Evolutionary conservation across 108 stramenopile genomes (phyloP).

Genomic region (Skeletonema potamos): DNA sequence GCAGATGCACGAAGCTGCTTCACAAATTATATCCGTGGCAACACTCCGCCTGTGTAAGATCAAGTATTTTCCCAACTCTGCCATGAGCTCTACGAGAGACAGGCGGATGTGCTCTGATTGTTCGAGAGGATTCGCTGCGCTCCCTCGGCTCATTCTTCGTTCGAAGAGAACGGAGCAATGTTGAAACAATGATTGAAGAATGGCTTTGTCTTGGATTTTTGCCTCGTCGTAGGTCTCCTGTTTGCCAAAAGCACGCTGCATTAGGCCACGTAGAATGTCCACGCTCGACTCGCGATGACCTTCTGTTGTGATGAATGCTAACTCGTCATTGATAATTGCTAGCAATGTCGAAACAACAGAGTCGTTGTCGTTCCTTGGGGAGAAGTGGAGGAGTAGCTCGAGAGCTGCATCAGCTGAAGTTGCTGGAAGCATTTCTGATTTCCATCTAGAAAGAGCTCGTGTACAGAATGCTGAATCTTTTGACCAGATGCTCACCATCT

Average conservation of each 20-base stretch:
- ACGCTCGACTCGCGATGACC: slow-evolving; percentile 45
- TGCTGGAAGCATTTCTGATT: slow-evolving; percentile 10
- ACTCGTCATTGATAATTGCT: slow-evolving; percentile 8
- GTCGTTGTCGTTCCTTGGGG: not conserved
- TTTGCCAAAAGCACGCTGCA: slow-evolving; percentile 3
- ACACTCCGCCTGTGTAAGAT: not conserved
- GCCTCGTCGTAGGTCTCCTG: not conserved
- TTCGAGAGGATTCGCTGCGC: slow-evolving; percentile 13
- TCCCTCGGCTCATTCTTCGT: slow-evolving; percentile 20
- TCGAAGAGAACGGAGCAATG: slow-evolving; percentile 18
- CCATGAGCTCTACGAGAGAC: slow-evolving; percentile 31
- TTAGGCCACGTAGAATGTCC: slow-evolving; percentile 19
- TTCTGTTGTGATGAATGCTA: slow-evolving; percentile 10
- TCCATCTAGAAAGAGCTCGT: slow-evolving; percentile 22
- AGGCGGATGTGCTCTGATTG: slow-evolving; percentile 42
- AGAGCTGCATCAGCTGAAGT: slow-evolving; percentile 4
- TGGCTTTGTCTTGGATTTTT: not conserved
- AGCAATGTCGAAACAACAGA: slow-evolving; percentile 2
- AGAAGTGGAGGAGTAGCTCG: not conserved
- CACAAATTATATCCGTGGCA: not conserved
- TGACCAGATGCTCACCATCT: not conserved
- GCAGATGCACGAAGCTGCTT: slow-evolving; percentile 27
- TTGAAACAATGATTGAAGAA: slow-evolving; percentile 7
- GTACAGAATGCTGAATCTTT: slow-evolving; percentile 10
- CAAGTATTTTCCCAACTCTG: slow-evolving; percentile 25